phyloP scores from a whole-genome alignment of 1,139 yeast species.

The Suhomyces choctaworum region DNA sequence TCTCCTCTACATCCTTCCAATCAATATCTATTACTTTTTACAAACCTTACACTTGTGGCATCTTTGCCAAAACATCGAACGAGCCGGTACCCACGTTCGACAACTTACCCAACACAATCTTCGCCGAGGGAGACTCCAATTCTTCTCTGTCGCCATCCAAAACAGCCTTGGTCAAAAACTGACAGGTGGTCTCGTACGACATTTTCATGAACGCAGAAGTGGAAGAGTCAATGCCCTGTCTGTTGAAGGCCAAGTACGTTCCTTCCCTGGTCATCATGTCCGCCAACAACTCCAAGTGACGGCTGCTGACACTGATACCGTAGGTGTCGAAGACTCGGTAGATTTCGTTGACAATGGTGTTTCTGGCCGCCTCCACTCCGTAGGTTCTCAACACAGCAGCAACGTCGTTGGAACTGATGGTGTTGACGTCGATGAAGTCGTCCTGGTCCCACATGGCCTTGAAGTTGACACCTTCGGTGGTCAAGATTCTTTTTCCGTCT shows the following conservation, averaged over 20 bases:
- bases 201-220: slow-evolving; percentile 97
- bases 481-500: slow-evolving; percentile 61
- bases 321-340: slow-evolving; percentile 94
- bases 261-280: slow-evolving; percentile 99
- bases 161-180: slow-evolving; percentile 94
- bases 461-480: slow-evolving; percentile 98
- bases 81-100: slow-evolving; percentile 95
- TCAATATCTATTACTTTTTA: too few species aligned
- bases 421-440: slow-evolving; percentile 84
- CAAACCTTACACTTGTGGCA: slow-evolving; percentile 39
- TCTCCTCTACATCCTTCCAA: too few species aligned
- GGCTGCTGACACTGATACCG: slow-evolving; percentile 88
- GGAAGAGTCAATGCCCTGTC: slow-evolving; percentile 96
- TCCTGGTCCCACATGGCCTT: slow-evolving; percentile 98
- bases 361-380: slow-evolving; percentile 99
- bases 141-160: slow-evolving; percentile 88
- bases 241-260: slow-evolving; percentile 90
- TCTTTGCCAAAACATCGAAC: slow-evolving; percentile 78
- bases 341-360: slow-evolving; percentile 94
- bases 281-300: slow-evolving; percentile 95
- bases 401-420: slow-evolving; percentile 88
- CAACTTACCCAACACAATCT: slow-evolving; percentile 89
- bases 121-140: slow-evolving; percentile 91
- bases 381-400: slow-evolving; percentile 87
- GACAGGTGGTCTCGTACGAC: slow-evolving; percentile 99